These are phyloP conservation scores for Theobroma cacao DNA, from an alignment of 345 rosid species.

Conservation along the genomic window DNA sequence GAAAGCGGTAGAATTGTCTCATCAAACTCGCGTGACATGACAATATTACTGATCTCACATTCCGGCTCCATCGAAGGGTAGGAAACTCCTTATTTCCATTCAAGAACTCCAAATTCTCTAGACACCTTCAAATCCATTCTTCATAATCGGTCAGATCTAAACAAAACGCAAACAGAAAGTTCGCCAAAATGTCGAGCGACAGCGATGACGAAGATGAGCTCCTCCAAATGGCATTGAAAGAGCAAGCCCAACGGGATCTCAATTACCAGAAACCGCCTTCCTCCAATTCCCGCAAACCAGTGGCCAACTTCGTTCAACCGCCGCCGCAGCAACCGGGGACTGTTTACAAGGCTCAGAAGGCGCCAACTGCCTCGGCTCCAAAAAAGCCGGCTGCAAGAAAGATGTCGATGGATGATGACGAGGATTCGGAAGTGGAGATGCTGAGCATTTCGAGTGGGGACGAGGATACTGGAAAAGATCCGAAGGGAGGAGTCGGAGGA, in stretches of 20 bases:
- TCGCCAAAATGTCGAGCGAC: constrained; percentile 67
- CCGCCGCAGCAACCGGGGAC: constrained; percentile 37
- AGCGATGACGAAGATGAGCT: constrained; percentile 97
- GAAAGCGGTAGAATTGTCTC: neutral
- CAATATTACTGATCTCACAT: neutral
- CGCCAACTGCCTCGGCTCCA: constrained; percentile 20
- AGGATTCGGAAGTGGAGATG: constrained; percentile 97
- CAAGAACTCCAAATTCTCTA: neutral
- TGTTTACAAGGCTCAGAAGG: constrained; percentile 24
- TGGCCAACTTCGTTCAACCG: constrained; percentile 75
- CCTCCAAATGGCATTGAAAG: constrained; percentile 90
- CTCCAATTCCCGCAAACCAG: constrained; percentile 52
- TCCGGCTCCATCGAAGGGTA: neutral
- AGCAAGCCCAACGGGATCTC: constrained; percentile 77
- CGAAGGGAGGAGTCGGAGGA: constrained; percentile 26
- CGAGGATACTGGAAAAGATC: constrained; percentile 62
- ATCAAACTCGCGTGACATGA: constrained; percentile 5
- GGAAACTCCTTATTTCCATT: neutral
- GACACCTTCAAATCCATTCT: neutral
- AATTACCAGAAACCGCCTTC: constrained; percentile 60
- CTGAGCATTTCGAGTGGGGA: constrained; percentile 98
- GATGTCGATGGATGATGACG: constrained; percentile 61
- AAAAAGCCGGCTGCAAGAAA: constrained; percentile 36
- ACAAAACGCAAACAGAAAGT: neutral
- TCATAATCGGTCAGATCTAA: constrained; percentile 29